Percentiles rank a stretch among this genome's conserved stretches.
These are phyloP conservation scores for Pholiota microspora DNA, from an alignment of 768 basidiomycete genomes.

Conservation along the genomic window DNA sequence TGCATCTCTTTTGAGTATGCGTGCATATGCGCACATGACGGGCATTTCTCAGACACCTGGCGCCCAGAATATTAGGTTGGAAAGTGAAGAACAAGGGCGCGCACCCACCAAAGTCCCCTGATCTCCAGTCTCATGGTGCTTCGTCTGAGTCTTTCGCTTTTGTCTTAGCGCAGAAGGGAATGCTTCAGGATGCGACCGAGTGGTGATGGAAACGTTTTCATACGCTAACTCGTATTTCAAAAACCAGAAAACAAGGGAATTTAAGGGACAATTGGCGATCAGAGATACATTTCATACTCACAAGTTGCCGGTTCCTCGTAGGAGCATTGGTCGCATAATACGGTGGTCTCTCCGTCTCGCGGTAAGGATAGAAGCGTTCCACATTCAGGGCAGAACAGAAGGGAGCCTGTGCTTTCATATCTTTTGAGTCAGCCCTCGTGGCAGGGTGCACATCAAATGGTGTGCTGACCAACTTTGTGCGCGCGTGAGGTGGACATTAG, in stretches of 20 bases:
- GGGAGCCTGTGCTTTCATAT: constrained; percentile 57
- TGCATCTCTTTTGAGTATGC: constrained; percentile 90
- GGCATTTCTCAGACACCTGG: constrained; percentile 91
- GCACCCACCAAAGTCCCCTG: constrained; percentile 50
- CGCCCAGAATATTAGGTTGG: background rate
- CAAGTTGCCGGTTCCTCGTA: constrained; percentile 87
- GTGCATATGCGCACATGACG: constrained; percentile 79
- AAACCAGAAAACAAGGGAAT: background rate
- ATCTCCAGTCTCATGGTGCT: constrained; percentile 68
- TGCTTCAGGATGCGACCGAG: constrained; percentile 89
- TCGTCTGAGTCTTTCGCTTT: constrained; percentile 87
- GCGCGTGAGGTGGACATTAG: constrained; percentile 16
- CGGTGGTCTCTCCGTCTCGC: constrained; percentile 64
- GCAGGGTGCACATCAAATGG: background rate
- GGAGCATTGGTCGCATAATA: constrained; percentile 86
- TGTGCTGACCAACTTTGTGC: constrained; percentile 38
- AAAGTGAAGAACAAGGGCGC: background rate
- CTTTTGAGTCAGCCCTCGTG: background rate
- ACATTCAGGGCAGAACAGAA: constrained; percentile 93
- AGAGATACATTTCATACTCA: constrained; percentile 35
- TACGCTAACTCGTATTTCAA: constrained; percentile 56
- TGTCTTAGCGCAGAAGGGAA: constrained; percentile 89
- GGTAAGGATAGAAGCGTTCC: constrained; percentile 88
- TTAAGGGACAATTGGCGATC: background rate
- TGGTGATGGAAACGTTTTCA: constrained; percentile 87